Conservation (phyloP, 2,329 filamentous ascomycete genomes). For the Chaetoscypha palmicola region DNA sequence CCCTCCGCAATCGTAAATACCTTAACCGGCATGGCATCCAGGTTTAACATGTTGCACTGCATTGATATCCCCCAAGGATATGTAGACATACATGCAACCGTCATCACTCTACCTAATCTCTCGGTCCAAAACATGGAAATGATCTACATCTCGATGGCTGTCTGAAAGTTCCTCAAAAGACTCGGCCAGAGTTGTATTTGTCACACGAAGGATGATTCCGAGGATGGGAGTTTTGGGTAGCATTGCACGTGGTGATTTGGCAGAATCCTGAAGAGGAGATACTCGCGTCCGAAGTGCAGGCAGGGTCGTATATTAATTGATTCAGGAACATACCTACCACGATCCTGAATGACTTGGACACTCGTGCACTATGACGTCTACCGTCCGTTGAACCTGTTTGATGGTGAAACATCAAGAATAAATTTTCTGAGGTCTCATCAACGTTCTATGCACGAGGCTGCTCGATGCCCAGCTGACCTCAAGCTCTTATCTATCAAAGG, state of each 20-base stretch:
- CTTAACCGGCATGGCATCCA: not conserved
- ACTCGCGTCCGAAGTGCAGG: not conserved
- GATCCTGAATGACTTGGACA: not conserved
- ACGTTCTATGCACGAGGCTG: too few species aligned
- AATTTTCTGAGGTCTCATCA: too few species aligned
- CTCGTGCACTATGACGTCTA: not conserved
- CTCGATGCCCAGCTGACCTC: too few species aligned
- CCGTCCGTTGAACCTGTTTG: too few species aligned
- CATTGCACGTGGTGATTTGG: not conserved
- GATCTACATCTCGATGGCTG: too few species aligned
- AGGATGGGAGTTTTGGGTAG: not conserved
- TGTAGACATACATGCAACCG: not conserved
- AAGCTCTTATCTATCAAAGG: too few species aligned
- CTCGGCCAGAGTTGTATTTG: not conserved
- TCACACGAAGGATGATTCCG: not conserved
- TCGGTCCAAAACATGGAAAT: not conserved
- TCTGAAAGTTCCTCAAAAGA: too few species aligned
- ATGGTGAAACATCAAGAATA: too few species aligned
- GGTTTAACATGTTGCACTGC: not conserved
- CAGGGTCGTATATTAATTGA: not conserved
- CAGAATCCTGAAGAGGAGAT: too few species aligned
- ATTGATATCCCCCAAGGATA: not conserved
- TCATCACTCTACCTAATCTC: not conserved
- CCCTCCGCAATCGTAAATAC: not conserved
- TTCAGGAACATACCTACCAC: not conserved